Evolutionary conservation across 2,329 filamentous ascomycete species (phyloP), one percentile per base, ranked within the genome.

Genomic region (Simplicillium aogashimaense): DNA sequence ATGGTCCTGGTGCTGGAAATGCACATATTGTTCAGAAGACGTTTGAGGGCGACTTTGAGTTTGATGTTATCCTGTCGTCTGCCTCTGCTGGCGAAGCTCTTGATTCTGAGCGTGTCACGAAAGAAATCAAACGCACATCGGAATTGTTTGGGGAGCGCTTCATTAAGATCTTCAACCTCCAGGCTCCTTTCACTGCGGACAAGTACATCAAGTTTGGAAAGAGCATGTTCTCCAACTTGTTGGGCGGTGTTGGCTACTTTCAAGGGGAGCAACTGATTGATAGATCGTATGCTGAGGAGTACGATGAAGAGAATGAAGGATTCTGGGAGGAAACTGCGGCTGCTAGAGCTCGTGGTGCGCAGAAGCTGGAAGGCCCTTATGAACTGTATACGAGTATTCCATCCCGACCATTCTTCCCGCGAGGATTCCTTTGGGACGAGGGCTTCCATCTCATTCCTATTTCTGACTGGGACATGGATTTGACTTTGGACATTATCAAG

Each of bases 401-500:
- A 0, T 97, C 90, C 8, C 74, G 92, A 4, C 86, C 92, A 0
- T 98, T 98, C 68, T 98, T 98, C 64, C 92, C 92, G 1, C 76
- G 92, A 45, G 92, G 92, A 1, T 98, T 98, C 59, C 71, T 97
- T 4, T 98, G 92, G 92, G 92, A 98, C 53, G 92, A 98, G 60
- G 92, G 92, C 1, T 98, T 97, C 63, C 92, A 98, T 55, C 69
- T 98, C 29, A 69, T 95, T 36, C 89, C 89, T 2, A 81, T 98
- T 40, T 75, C 87, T 15, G 90, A 98, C 49, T 98, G 89, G 85
- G 92, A 98, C 57, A 78, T 88, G 39, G 89, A 95, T 54, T 72
- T 97, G 38, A 81, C 86, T 3, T 66, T 83, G 25, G 87, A 95
- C 47, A 87, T 98, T 48, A 76, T 97, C 46, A 86, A 83, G 64